Evolutionary conservation across 1,284 basidiomycete genomes (phyloP).

Genomic region (Ceratobasidium sp.): DNA sequence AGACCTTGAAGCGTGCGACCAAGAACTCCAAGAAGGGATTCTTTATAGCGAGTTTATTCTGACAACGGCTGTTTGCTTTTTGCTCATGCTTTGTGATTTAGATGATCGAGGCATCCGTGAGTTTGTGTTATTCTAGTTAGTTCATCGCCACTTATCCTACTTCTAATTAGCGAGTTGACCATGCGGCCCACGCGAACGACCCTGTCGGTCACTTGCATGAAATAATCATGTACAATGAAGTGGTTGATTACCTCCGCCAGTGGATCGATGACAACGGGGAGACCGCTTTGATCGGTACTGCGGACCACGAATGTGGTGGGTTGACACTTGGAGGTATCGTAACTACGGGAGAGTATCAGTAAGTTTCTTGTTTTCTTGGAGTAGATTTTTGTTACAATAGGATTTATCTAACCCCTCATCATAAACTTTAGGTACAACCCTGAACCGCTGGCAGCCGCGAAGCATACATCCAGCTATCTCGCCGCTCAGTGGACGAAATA

Average conservation of each 20-base stretch:
- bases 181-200: constrained; percentile 53
- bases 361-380: neutral
- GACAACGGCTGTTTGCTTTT: too few species aligned
- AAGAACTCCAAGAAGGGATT: constrained; percentile 48
- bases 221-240: constrained; percentile 47
- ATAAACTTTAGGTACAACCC: constrained; percentile 44
- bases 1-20: constrained; percentile 47
- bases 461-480: constrained; percentile 50
- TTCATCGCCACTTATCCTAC: neutral
- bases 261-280: constrained; percentile 48
- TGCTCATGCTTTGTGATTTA: neutral
- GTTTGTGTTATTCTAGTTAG: neutral
- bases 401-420: neutral
- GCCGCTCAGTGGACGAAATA: constrained; percentile 42
- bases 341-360: constrained; percentile 23
- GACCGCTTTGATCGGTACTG: constrained; percentile 49
- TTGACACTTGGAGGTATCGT: constrained; percentile 48
- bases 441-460: constrained; percentile 48
- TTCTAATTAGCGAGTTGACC: constrained; percentile 46
- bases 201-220: constrained; percentile 51
- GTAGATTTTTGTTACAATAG: neutral
- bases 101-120: constrained; percentile 42
- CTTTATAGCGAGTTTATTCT: constrained; percentile 50
- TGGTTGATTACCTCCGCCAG: constrained; percentile 49
- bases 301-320: constrained; percentile 52